Percentiles rank a stretch among this genome's conserved stretches.
phyloP scores from a whole-genome alignment of 169 alveolate genomes.

The Theileria sp. region DNA sequence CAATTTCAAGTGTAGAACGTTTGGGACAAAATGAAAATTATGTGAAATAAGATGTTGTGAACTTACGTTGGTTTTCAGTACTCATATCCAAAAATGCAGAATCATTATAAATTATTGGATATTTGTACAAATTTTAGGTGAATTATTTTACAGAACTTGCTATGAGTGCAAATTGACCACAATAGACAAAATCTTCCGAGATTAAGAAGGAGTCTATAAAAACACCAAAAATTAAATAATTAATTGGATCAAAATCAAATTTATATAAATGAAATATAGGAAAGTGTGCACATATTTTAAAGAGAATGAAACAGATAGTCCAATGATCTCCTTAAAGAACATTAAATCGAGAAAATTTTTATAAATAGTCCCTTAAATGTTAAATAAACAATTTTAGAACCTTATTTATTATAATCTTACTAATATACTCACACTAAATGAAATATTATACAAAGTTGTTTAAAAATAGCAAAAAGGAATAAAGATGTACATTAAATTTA shows the following conservation, averaged over 20 bases:
- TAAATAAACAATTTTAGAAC: neutral
- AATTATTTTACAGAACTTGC: conserved; percentile 11
- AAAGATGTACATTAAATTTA: neutral
- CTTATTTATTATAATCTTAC: neutral
- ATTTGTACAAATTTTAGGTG: neutral
- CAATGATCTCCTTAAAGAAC: neutral
- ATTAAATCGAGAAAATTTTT: neutral
- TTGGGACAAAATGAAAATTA: neutral
- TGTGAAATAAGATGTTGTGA: neutral
- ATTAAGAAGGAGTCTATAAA: neutral
- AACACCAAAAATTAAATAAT: conserved; percentile 3
- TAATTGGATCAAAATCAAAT: neutral
- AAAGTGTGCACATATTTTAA: conserved; percentile 6
- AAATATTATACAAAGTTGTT: conserved; percentile 4
- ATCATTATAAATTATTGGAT: neutral
- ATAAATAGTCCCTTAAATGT: neutral
- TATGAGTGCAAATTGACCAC: conserved; percentile 1
- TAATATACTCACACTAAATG: neutral
- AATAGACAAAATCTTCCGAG: neutral
- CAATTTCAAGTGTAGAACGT: neutral
- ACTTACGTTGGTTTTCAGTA: conserved; percentile 25
- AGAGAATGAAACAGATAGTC: neutral
- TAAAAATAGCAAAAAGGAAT: neutral
- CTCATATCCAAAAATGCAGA: conserved; percentile 19
- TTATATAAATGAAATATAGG: neutral